Conservation (phyloP, 2,329 filamentous ascomycete genomes). For the Neonectria magnoliae region DNA sequence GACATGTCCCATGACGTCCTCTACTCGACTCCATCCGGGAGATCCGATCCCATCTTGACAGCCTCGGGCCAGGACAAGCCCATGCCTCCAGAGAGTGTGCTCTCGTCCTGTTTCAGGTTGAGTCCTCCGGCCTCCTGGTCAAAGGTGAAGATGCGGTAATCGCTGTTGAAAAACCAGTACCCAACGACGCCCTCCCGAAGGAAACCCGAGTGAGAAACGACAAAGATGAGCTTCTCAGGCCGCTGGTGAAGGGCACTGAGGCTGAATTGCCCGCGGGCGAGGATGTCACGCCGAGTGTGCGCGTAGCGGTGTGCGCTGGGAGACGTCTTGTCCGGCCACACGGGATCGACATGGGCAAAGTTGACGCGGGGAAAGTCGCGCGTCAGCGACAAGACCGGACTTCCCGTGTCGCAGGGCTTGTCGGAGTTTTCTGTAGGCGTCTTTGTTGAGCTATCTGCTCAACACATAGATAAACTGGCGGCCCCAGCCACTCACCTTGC, state of each 20-base stretch:
- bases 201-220: conserved; percentile 74
- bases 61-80: conserved; percentile 48
- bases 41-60: conserved; percentile 51
- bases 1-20: neutral
- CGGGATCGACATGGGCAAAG: conserved; percentile 65
- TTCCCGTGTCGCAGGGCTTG: conserved; percentile 71
- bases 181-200: conserved; percentile 66
- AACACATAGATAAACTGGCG: neutral
- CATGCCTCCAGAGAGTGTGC: conserved; percentile 48
- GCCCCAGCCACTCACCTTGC: conserved; percentile 64
- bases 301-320: conserved; percentile 58
- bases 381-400: conserved; percentile 53
- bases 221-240: conserved; percentile 69
- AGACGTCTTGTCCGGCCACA: conserved; percentile 71
- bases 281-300: conserved; percentile 61
- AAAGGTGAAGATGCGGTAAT: conserved; percentile 72
- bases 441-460: neutral
- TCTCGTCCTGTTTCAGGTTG: conserved; percentile 58
- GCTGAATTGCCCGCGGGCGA: conserved; percentile 63
- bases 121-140: conserved; percentile 44
- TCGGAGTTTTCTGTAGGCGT: conserved; percentile 59
- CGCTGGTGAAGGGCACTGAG: conserved; percentile 61
- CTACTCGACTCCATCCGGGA: conserved; percentile 47
- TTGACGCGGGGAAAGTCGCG: conserved; percentile 65
- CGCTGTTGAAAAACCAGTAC: conserved; percentile 67